phyloP scores from a whole-genome alignment of 129 eudicot species.

The Pulicaria dysenterica region DNA sequence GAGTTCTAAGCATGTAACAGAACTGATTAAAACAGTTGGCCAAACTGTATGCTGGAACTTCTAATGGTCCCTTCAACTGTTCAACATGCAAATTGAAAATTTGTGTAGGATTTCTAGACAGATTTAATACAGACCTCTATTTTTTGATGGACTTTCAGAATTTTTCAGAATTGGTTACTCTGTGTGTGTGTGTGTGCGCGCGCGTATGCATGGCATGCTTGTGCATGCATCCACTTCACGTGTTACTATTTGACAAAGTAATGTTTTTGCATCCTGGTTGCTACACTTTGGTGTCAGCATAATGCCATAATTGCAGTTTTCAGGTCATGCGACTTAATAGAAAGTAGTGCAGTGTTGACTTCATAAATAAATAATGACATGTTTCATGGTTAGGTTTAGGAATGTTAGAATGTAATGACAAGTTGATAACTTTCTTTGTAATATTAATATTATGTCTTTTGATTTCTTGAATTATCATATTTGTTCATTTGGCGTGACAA shows the following conservation, averaged over 20 bases:
- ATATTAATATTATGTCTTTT: neutral
- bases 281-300: neutral
- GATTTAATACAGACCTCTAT: neutral
- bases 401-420: conserved; percentile 20
- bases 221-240: neutral
- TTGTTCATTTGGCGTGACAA: conserved; percentile 8
- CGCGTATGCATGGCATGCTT: too few species aligned
- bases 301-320: conserved; percentile 5
- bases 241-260: neutral
- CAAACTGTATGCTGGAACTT: neutral
- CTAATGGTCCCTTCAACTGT: neutral
- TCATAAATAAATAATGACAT: neutral
- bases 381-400: neutral
- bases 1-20: neutral
- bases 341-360: neutral
- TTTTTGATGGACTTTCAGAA: neutral
- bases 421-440: conserved; percentile 6
- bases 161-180: neutral
- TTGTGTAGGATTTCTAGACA: neutral
- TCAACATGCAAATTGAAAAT: neutral
- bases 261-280: conserved; percentile 9
- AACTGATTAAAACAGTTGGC: neutral
- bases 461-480: neutral
- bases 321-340: conserved; percentile 10
- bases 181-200: too few species aligned